A percentile compares a stretch with the other conserved stretches of the same genome.
Conservation (phyloP, 23 red algal species). For the Chondrus crispus region DNA sequence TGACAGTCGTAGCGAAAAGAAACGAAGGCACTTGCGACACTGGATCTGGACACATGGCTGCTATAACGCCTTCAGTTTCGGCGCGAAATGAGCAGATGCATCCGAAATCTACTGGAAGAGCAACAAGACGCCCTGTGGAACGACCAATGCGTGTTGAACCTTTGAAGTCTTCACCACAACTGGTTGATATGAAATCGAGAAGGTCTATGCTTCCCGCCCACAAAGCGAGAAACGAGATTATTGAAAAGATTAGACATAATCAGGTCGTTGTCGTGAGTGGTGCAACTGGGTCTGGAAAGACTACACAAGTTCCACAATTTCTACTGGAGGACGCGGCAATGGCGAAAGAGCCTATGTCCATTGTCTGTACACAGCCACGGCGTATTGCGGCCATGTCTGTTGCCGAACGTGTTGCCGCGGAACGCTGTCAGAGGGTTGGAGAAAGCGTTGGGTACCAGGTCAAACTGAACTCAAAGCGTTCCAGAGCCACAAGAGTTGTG, state of each 20-base stretch:
- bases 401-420: slow-evolving; percentile 77
- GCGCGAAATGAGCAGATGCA: not conserved
- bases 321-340: slow-evolving; percentile 66
- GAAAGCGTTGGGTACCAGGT: slow-evolving; percentile 78
- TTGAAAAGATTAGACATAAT: not conserved
- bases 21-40: not conserved
- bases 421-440: slow-evolving; percentile 73
- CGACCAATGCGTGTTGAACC: not conserved
- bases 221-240: slow-evolving; percentile 30
- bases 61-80: not conserved
- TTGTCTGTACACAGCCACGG: slow-evolving; percentile 86
- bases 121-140: not conserved
- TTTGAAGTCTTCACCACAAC: slow-evolving; percentile 1
- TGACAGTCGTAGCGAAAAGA: not conserved
- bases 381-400: slow-evolving; percentile 94
- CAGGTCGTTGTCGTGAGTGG: slow-evolving; percentile 78
- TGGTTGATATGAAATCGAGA: slow-evolving; percentile 5
- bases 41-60: not conserved
- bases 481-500: slow-evolving; percentile 33
- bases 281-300: slow-evolving; percentile 94
- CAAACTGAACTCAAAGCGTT: slow-evolving; percentile 45
- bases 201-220: slow-evolving; percentile 28
- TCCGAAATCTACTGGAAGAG: not conserved
- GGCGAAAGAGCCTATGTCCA: slow-evolving; percentile 6
- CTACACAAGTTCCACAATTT: slow-evolving; percentile 87